Evolutionary conservation across 1,284 basidiomycete genomes (phyloP), one percentile per base, ranked within the genome.

Genomic region (Jaminaea rosea): DNA sequence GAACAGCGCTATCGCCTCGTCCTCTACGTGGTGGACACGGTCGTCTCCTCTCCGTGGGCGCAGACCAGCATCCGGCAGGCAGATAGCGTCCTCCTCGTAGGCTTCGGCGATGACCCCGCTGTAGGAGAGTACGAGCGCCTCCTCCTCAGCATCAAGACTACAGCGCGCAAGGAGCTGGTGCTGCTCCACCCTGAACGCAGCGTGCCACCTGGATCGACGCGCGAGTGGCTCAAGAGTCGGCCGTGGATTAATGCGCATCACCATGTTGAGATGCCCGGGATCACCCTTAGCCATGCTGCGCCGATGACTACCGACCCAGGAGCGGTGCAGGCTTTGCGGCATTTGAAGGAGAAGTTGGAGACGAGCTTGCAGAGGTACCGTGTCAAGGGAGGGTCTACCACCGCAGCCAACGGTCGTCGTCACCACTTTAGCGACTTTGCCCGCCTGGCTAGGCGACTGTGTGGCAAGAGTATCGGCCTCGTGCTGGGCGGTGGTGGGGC

Each of bases 401-500:
- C 17, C 85, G 83, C n/a, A 82, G 84, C 55, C 5, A 41, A 56
- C 11, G 62, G 66, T 8, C 67, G 75, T 0, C 82, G 84, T 9
- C 82, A 87, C 1, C 85, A 93, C 66, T 82, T 83, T 59, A 91
- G 86, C 62, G 93, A 99, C 74, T 97, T 98, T 75, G 85, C 91
- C 11, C 81, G 94, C 32, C 77, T 99, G 32, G 94, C 93, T 0
- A 79, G 93, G 49, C 79, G 92, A 47, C 80, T 98, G 49, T 94
- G 90, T 67, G 93, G 92, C 9, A 88, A 85, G 69, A 90, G 88
- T 11, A 87, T 98, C 53, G 94, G 92, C 1, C 78, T 99, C 28
- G 90, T 98, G 3, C 80, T 99, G 0, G 93, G 93, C 17, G 93
- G 93, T 11, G 94, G 93, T 11, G 93, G 94, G 7, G 94, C 92